Conservation (phyloP, 257 asterid genomes). For the Plantago ovata region DNA sequence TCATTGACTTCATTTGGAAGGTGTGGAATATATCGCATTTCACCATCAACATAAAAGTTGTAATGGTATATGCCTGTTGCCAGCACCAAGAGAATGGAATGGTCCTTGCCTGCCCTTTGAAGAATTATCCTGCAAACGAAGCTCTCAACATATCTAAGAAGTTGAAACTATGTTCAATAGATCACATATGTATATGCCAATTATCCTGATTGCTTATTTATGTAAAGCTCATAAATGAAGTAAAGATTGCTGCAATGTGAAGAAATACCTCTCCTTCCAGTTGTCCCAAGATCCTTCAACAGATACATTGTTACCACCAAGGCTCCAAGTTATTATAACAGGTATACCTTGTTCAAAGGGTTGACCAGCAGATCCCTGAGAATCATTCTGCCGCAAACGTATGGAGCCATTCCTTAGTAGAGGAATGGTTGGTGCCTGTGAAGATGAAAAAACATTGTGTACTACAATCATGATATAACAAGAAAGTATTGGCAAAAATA, state of each 20-base stretch:
- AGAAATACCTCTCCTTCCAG: slow-evolving; percentile 72
- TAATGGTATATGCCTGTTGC: slow-evolving; percentile 75
- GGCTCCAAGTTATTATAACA: slow-evolving; percentile 50
- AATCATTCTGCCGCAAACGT: slow-evolving; percentile 38
- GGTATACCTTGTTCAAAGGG: slow-evolving; percentile 48
- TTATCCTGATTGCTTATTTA: background rate
- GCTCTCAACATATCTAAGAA: slow-evolving; percentile 5
- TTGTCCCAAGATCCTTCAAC: slow-evolving; percentile 97
- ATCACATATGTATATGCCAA: background rate
- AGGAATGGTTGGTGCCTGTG: slow-evolving; percentile 71
- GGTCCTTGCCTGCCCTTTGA: slow-evolving; percentile 88
- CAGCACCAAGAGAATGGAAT: slow-evolving; percentile 72
- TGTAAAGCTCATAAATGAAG: slow-evolving; percentile 13
- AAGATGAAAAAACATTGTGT: slow-evolving; percentile 20
- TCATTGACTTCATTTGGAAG: slow-evolving; percentile 75
- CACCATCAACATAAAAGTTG: slow-evolving; percentile 80
- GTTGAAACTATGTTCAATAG: slow-evolving; percentile 3
- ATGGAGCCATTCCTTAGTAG: slow-evolving; percentile 44
- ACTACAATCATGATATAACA: slow-evolving; percentile 9
- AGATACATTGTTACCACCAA: slow-evolving; percentile 67
- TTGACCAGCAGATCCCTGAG: slow-evolving; percentile 29
- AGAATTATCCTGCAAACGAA: slow-evolving; percentile 60
- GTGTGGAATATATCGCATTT: slow-evolving; percentile 61
- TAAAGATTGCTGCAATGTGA: slow-evolving; percentile 9
- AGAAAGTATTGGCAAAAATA: background rate